Evolutionary conservation across 441 rosid species (phyloP), one percentile per base, ranked within the genome.

Genomic region (Jatropha podagrica): DNA sequence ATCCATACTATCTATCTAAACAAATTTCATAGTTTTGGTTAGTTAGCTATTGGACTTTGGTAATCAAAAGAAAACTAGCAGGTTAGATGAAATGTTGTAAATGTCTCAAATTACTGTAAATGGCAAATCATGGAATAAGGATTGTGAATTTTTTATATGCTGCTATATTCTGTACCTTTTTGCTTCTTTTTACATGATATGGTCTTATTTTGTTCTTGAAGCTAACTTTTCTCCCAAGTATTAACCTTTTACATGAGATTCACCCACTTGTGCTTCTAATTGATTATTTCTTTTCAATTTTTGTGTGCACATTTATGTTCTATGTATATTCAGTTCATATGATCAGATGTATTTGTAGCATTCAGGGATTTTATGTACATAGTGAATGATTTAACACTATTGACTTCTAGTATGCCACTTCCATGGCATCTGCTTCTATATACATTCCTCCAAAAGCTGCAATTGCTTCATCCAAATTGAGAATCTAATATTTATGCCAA

Each of bases 401-500:
- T 60, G 32, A 18, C 46, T 44, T 7, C 14, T 51, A 68, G 2
- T 12, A 20, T 66, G 46, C 58, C 56, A 67, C 52, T 68, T 58
- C 65, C 6, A 8, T 23, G 44, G 44, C 68, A n/a, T 63, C 64
- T 68, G 52, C 65, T 74, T 49, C 56, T 6, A 18, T 55, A 44
- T 73, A 44, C 9, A 2, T 44, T 77, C 38, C 38, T 73, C 71
- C 55, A 60, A 59, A 60, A 65, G 44, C 49, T 70, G 26, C 18
- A 56, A n/a, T 58, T 78, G 58, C 27, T 63, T 61, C 1, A 6
- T 1, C 58, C 55, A 51, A 78, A 68, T 74, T 76, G 48, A 74
- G 56, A 73, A 48, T 69, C 78, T 69, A 60, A 73, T 70, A 49
- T 80, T 74, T 20, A 66, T 76, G 13, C 68, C 56, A 51, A 71